Evolutionary conservation across 1,284 basidiomycete species (phyloP).

Genomic region (Moesziomyces aphidis): DNA sequence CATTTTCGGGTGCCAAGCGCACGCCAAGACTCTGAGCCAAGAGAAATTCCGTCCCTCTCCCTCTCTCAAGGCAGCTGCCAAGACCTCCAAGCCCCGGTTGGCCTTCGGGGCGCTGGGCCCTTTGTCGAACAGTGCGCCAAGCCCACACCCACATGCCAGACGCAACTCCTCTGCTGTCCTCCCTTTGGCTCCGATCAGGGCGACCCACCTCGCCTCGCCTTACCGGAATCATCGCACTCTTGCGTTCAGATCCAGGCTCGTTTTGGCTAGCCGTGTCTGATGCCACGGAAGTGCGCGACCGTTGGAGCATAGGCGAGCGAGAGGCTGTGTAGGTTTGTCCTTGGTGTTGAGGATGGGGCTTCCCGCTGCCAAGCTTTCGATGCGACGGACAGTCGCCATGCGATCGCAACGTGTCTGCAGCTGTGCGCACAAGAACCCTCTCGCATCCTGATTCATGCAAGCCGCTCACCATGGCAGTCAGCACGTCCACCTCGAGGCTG

Average conservation of each 20-base stretch:
- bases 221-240: neutral
- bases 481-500: neutral
- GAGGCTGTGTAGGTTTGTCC: neutral
- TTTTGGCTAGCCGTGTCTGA: too few species aligned
- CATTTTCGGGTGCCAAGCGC: slow-evolving; percentile 18
- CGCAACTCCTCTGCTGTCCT: neutral
- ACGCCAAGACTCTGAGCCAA: slow-evolving; percentile 33
- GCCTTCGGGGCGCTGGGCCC: neutral
- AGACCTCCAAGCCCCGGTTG: neutral
- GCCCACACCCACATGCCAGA: neutral
- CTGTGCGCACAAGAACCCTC: neutral
- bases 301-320: neutral
- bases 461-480: too few species aligned
- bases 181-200: too few species aligned
- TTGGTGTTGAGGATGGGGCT: neutral
- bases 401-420: neutral
- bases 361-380: neutral
- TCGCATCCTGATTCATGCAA: neutral
- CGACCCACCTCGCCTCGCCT: neutral
- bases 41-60: slow-evolving; percentile 1
- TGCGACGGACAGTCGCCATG: neutral
- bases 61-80: slow-evolving; percentile 2
- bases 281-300: neutral
- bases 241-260: too few species aligned
- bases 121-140: slow-evolving; percentile 28